A percentile compares a stretch with the other conserved stretches of the same genome.
Conservation (phyloP, 495 filamentous ascomycete genomes). For the Pseudoneurospora amorphoporcata region DNA sequence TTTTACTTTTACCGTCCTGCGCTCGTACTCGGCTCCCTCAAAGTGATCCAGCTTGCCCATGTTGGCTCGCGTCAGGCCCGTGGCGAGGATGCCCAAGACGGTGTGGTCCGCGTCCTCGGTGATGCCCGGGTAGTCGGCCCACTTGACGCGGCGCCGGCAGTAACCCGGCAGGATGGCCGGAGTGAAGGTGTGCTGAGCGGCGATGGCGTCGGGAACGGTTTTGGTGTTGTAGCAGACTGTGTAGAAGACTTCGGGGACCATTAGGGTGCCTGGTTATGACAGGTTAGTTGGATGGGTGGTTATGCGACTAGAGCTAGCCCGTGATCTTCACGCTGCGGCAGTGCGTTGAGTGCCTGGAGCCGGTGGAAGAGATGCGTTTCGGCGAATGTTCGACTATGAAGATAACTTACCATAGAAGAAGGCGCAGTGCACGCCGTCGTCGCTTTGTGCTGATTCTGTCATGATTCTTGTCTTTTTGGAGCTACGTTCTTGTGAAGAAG, state of each 20-base stretch:
- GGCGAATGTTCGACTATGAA: too few relatives aligned
- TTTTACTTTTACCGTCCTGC: conserved; percentile 49
- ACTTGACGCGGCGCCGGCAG: conserved; percentile 46
- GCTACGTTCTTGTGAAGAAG: neutral
- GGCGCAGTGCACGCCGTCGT: conserved; percentile 32
- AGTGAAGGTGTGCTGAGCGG: conserved; percentile 46
- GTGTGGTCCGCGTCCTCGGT: conserved; percentile 37
- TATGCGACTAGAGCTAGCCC: neutral
- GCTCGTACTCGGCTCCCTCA: conserved; percentile 67
- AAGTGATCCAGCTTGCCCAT: conserved; percentile 69
- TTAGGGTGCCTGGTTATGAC: conserved; percentile 36
- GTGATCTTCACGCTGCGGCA: too few relatives aligned
- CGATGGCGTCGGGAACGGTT: conserved; percentile 10
- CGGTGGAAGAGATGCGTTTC: too few relatives aligned
- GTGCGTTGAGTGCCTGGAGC: too few relatives aligned
- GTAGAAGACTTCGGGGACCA: conserved; percentile 73
- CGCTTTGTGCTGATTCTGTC: neutral
- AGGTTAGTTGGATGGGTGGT: neutral
- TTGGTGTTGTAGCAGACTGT: conserved; percentile 54
- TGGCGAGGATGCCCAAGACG: conserved; percentile 75
- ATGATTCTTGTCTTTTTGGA: neutral
- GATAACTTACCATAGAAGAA: conserved; percentile 54
- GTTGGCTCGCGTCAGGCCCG: conserved; percentile 68
- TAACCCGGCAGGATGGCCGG: conserved; percentile 69
- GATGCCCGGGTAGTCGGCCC: conserved; percentile 82